Evolutionary conservation across 1,139 yeast species (phyloP).

Genomic region (Yarrowia galli): DNA sequence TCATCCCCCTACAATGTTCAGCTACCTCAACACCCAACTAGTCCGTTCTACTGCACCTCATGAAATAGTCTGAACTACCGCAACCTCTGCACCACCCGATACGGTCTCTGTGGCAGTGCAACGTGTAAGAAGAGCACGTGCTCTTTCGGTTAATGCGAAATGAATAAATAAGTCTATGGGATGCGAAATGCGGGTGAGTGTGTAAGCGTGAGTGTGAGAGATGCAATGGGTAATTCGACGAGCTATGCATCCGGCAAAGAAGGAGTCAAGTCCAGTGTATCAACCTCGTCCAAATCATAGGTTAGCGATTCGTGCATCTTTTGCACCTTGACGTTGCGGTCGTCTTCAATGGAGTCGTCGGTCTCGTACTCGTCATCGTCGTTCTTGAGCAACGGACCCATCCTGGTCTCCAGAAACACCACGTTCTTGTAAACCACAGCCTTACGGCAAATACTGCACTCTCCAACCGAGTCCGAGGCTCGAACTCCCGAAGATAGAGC

Average conservation of each 20-base stretch:
- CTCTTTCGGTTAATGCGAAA: too few relatives aligned
- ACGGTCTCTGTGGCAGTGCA: too few relatives aligned
- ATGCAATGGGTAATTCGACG: neutral
- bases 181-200: neutral
- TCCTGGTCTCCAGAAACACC: constrained; percentile 44
- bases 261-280: constrained; percentile 8
- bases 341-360: constrained; percentile 12
- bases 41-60: too few relatives aligned
- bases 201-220: too few relatives aligned
- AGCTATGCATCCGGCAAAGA: neutral
- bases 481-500: constrained; percentile 48
- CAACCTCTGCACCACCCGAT: too few relatives aligned
- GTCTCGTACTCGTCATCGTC: constrained; percentile 9
- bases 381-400: neutral
- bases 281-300: constrained; percentile 18
- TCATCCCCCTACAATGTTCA: too few relatives aligned
- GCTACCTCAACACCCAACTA: too few relatives aligned
- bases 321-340: constrained; percentile 5
- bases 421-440: constrained; percentile 47
- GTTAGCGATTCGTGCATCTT: constrained; percentile 23
- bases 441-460: constrained; percentile 51
- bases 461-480: constrained; percentile 47
- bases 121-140: too few relatives aligned
- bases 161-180: neutral
- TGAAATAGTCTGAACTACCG: too few relatives aligned